Evolutionary conservation across 768 basidiomycete species (phyloP).

Genomic region (Lactarius pseudohatsudake): DNA sequence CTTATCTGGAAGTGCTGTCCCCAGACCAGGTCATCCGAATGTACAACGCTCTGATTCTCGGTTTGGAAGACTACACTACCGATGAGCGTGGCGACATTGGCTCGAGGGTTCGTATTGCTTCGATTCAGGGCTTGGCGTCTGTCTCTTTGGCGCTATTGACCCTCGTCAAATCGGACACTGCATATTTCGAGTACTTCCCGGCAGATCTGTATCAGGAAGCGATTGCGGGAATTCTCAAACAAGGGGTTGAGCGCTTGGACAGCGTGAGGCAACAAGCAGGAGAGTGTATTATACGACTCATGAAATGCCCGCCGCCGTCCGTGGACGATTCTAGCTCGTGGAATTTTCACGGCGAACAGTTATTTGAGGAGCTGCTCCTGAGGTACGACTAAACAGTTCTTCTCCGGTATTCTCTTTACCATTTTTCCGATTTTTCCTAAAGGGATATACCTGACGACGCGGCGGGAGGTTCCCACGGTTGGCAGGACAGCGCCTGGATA

Average conservation of each 20-base stretch:
- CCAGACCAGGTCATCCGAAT: constrained; percentile 33
- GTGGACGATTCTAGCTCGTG: constrained; percentile 45
- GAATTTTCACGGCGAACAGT: constrained; percentile 48
- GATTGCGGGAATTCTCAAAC: constrained; percentile 75
- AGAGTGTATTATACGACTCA: constrained; percentile 51
- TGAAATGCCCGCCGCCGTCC: constrained; percentile 48
- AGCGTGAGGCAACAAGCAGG: constrained; percentile 86
- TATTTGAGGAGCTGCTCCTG: constrained; percentile 55
- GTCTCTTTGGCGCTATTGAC: constrained; percentile 53
- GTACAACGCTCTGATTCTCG: constrained; percentile 59
- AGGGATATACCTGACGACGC: constrained; percentile 35
- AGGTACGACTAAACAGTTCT: constrained; percentile 36
- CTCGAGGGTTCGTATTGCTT: constrained; percentile 88
- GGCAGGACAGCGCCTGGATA: constrained; percentile 74
- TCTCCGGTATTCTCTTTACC: constrained; percentile 12
- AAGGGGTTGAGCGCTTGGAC: constrained; percentile 88
- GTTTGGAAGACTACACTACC: constrained; percentile 84
- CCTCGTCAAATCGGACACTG: constrained; percentile 41
- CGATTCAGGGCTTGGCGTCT: constrained; percentile 62
- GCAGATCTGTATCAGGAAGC: constrained; percentile 53
- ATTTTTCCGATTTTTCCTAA: constrained; percentile 1
- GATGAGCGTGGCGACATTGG: constrained; percentile 97
- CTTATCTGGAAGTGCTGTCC: constrained; percentile 3
- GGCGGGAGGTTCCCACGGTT: constrained; percentile 37
- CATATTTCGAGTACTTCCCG: constrained; percentile 61